Evolutionary conservation across 164 flowering plant species (phyloP), one percentile per base, ranked within the genome.

Genomic region (Nymphaea thermarum): DNA sequence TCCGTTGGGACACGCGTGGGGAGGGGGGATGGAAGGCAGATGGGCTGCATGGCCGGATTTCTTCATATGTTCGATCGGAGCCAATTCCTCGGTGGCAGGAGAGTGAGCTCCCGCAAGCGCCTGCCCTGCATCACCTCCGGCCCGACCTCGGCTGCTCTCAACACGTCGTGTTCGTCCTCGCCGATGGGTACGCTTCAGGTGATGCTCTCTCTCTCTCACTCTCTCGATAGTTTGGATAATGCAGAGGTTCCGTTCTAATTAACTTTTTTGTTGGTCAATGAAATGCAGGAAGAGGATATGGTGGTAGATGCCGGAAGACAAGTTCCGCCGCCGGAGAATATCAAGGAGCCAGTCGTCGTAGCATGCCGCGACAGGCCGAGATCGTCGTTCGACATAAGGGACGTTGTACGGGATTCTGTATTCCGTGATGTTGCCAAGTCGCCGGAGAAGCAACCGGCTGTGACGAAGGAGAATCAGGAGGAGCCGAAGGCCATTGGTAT

Each of bases 21-120:
- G 74, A 89, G 85, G 71, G 80, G 89, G 2, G 82, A 84, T 77
- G 89, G 85, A 69, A 94, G 87, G 65, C 88, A 87, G 87, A 96
- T 96, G 8, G 55, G 55, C 12, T 94, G 99, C 82, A 90, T 94
- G 97, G 84, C 96, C 51, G 96, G 97, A 1, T 90, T 91, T 71
- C 81, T 87, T 44, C 95, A 91, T 53, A 68, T 94, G 64, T 91
- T 94, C 68, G 96, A 94, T 71, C 93, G 97, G 65, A 82, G 83
- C 66, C 96, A 88, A 64, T 65, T 86, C 65, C 75, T 87, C 61
- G 62, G 86, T 73, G 88, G 85, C 3, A 91, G 89, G 68, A 85
- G 96, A 63, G 67, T 86, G 62, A 78, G 79, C 75, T 36, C 85
- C 59, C 45, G 93, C 71, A 87, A 84, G 70, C 91, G 90, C 68